A percentile compares a stretch with the other conserved stretches of the same genome.
Evolutionary conservation across 306 rosid genomes (phyloP).

Genomic region (Dalbergia oliveri): DNA sequence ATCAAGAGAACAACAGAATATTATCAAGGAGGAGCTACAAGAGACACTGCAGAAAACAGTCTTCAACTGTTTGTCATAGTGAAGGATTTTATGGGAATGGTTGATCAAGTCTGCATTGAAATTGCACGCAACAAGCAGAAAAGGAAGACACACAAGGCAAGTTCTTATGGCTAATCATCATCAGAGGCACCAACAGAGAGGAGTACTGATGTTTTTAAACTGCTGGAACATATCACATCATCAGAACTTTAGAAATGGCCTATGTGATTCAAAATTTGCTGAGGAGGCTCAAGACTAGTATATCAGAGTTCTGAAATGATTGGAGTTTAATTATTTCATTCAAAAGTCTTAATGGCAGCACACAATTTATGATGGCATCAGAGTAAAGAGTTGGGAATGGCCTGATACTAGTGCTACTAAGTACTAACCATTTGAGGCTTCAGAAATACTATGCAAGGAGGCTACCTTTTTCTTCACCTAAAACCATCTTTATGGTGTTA

Average conservation of each 20-base stretch:
- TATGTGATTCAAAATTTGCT: constrained; percentile 53
- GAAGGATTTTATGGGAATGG: constrained; percentile 84
- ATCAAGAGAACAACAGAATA: constrained; percentile 70
- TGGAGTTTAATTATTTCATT: constrained; percentile 36
- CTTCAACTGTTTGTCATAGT: constrained; percentile 73
- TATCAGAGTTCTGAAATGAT: constrained; percentile 15
- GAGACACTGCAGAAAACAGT: constrained; percentile 55
- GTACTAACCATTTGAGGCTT: constrained; percentile 9
- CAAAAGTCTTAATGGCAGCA: neutral
- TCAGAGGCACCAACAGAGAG: constrained; percentile 34
- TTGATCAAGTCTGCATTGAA: constrained; percentile 74
- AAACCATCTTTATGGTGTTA: neutral
- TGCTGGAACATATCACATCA: neutral
- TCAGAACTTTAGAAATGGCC: constrained; percentile 43
- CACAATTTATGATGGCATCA: neutral
- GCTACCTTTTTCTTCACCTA: too few species aligned
- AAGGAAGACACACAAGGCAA: constrained; percentile 52
- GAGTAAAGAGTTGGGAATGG: neutral
- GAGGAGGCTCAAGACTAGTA: neutral
- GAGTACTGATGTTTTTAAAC: too few species aligned
- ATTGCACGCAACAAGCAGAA: constrained; percentile 66
- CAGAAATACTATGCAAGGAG: neutral
- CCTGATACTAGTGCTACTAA: neutral
- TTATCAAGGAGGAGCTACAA: constrained; percentile 72
- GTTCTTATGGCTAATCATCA: constrained; percentile 43